Evolutionary conservation across 768 basidiomycete genomes (phyloP).

Genomic region (Tylopilus vinaceipallidus): DNA sequence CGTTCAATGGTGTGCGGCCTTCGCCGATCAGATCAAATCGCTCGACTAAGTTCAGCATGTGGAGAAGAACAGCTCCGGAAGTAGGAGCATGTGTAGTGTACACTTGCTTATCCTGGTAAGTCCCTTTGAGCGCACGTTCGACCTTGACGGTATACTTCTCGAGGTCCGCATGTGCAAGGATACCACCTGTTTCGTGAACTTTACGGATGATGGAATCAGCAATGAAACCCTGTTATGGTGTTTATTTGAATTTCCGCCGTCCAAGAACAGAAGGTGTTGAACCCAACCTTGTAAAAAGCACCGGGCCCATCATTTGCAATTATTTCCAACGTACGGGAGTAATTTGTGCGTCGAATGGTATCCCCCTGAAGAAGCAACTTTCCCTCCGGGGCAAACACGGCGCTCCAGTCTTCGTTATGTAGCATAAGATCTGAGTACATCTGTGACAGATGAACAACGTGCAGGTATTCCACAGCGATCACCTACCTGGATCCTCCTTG

Average conservation of each 20-base stretch:
- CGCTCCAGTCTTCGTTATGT: conserved; percentile 67
- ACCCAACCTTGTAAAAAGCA: conserved; percentile 74
- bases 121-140: conserved; percentile 70
- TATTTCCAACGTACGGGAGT: conserved; percentile 68
- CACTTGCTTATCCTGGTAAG: conserved; percentile 72
- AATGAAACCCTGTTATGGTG: conserved; percentile 60
- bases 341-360: conserved; percentile 64
- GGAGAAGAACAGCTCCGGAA: conserved; percentile 85
- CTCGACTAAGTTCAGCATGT: conserved; percentile 90
- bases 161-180: conserved; percentile 75
- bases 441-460: conserved; percentile 23
- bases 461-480: conserved; percentile 1
- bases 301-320: conserved; percentile 77
- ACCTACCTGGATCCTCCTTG: conserved; percentile 64
- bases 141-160: conserved; percentile 67
- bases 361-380: conserved; percentile 73
- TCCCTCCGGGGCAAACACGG: conserved; percentile 82
- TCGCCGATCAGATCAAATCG: conserved; percentile 53
- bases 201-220: conserved; percentile 78
- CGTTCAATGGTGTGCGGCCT: conserved; percentile 58
- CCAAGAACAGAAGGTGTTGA: conserved; percentile 9
- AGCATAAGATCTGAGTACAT: conserved; percentile 57
- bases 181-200: conserved; percentile 69
- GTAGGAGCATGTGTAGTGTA: conserved; percentile 87
- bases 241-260: conserved; percentile 11